Base-by-base conservation (phyloP, 768 basidiomycete genomes). In the Mycena floridula region DNA sequence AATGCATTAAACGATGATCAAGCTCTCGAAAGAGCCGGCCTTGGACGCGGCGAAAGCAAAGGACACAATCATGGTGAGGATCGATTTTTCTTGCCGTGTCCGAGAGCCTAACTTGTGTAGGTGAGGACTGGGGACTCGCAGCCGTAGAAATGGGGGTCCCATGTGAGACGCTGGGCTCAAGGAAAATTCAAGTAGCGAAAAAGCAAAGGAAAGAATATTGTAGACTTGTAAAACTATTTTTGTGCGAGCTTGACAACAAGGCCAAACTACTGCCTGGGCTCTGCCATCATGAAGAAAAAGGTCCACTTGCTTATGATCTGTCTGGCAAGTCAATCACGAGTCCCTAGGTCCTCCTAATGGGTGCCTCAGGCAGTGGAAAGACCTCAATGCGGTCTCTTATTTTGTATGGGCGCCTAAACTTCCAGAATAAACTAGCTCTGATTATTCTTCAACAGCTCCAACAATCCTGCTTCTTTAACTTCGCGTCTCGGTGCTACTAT, bases 371-470 rank as follows among this genome's bases (percentile, higher is more conserved):
- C 51, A 90, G 89, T 57, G 88, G 88, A 45, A 91, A 90, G 73
- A 97, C 95, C 9, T 98, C 95, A 5, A 99, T 99, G 96, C 81
- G 96, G 43, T 94, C 93, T 22, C 85, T 99, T 64, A 98, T 99
- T 59, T 99, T 99, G 92, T 94, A 67, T 69, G 89, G 69, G 40
- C 37, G 24, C 39, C 40, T 40, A 26, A 28, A 41, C 37, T 43
- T 48, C 37, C 40, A 28, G 36, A 43, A 42, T 50, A 40, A 26
- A 21, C 24, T 36, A 37, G 48, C 57, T 53, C 37, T 42, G 43
- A 20, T 53, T 38, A 32, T 26, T 24, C 40, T 50, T 38, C 28
- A 30, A n/a, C 56, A 95, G 92, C 62, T 91, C 92, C 35, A 95
- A 95, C 61, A 91, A 95, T 56, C 89, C 91, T 22, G 94, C 96